phyloP scores from a whole-genome alignment of 202 grass and related monocot species.

The Musa balbisiana region DNA sequence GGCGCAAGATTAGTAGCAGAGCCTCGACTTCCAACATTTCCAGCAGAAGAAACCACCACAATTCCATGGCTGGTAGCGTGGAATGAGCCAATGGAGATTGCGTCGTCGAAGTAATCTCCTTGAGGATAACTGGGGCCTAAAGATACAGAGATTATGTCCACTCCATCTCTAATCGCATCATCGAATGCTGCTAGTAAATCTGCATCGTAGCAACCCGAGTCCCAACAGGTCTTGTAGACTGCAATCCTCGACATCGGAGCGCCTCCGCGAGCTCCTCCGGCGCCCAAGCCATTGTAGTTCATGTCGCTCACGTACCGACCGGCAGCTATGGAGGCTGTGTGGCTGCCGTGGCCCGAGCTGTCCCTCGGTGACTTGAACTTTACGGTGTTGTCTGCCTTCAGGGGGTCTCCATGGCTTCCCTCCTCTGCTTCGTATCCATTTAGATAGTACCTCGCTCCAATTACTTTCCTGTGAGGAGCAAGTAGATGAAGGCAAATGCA shows the following conservation, averaged over 20 bases:
- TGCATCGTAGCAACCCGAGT: conserved; percentile 58
- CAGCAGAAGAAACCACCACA: conserved; percentile 66
- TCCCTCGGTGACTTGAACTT: conserved; percentile 63
- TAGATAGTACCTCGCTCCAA: conserved; percentile 76
- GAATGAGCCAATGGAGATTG: conserved; percentile 72
- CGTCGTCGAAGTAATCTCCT: conserved; percentile 56
- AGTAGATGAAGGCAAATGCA: background rate
- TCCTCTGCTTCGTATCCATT: conserved; percentile 62
- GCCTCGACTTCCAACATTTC: conserved; percentile 52
- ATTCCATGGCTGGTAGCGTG: conserved; percentile 62
- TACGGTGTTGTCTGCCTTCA: conserved; percentile 8
- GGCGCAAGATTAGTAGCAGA: conserved; percentile 63
- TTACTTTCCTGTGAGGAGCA: conserved; percentile 49
- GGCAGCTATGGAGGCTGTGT: conserved; percentile 64
- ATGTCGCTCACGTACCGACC: conserved; percentile 53
- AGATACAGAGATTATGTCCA: conserved; percentile 76
- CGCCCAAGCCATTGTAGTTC: conserved; percentile 50
- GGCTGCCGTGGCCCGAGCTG: conserved; percentile 65
- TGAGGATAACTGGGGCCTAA: conserved; percentile 56
- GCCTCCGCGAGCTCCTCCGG: conserved; percentile 51
- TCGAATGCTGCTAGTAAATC: conserved; percentile 71
- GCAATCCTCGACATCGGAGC: conserved; percentile 74
- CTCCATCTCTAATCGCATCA: conserved; percentile 61
- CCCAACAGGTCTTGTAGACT: conserved; percentile 71
- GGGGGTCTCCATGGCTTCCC: background rate